These are phyloP conservation scores for Aphanomyces astaci DNA, from an alignment of 352 stramenopile species.

Conservation along the genomic window DNA sequence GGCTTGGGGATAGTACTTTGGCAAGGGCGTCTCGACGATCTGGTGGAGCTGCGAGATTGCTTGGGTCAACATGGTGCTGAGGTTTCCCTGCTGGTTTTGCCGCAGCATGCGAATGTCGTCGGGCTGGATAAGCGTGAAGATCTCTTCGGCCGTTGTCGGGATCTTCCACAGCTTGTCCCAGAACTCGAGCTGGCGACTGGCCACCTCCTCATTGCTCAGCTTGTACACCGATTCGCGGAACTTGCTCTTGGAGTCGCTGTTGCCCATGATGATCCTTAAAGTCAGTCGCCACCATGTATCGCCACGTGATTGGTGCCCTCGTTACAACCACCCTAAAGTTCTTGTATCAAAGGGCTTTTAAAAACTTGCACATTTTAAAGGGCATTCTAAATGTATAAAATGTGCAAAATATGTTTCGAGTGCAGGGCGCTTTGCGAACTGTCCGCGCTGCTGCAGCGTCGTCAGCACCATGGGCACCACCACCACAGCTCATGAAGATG, in stretches of 20 bases:
- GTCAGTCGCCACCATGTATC: background rate
- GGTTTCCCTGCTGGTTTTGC: conserved; percentile 69
- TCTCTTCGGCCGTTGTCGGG: conserved; percentile 78
- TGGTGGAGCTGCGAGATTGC: conserved; percentile 75
- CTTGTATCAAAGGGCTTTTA: conserved; percentile 8
- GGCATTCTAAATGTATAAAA: background rate
- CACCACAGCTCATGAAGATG: no score
- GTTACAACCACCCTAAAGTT: background rate
- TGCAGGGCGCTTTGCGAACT: no score
- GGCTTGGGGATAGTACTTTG: conserved; percentile 83
- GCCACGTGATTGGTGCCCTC: background rate
- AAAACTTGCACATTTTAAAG: no score
- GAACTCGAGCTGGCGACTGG: conserved; percentile 81
- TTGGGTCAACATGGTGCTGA: conserved; percentile 76
- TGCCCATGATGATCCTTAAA: conserved; percentile 48
- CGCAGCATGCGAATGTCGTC: conserved; percentile 84
- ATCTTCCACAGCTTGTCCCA: conserved; percentile 87
- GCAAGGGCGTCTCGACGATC: conserved; percentile 80
- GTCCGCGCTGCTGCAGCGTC: no score
- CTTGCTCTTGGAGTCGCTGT: conserved; percentile 87
- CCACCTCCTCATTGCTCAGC: conserved; percentile 83
- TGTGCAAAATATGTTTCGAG: background rate
- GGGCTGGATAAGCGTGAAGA: conserved; percentile 85
- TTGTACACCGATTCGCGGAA: conserved; percentile 88
- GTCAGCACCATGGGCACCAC: no score